Evolutionary conservation across 257 asterid genomes (phyloP).

Genomic region (Lantana camara): DNA sequence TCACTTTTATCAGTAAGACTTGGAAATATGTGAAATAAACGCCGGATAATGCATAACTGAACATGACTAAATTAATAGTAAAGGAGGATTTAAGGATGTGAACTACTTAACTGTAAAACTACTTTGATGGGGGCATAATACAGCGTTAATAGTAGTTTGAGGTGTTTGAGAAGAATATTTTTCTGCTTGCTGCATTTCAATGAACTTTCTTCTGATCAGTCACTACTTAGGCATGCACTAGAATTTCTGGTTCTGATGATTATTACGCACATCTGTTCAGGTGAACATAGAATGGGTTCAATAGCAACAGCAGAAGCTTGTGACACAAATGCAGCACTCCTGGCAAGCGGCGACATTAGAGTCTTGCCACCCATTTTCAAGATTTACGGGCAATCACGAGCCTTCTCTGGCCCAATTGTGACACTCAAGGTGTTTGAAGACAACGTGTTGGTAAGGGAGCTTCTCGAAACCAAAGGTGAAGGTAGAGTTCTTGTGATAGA

Average conservation of each 20-base stretch:
- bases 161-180: neutral
- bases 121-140: neutral
- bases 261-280: slow-evolving; percentile 10
- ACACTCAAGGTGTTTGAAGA: slow-evolving; percentile 84
- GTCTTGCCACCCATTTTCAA: slow-evolving; percentile 80
- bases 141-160: neutral
- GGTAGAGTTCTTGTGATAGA: slow-evolving; percentile 82
- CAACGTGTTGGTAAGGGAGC: slow-evolving; percentile 74
- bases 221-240: neutral
- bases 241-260: neutral
- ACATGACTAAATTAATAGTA: too few relatives aligned
- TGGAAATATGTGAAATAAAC: too few relatives aligned
- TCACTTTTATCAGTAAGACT: too few relatives aligned
- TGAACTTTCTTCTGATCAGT: neutral
- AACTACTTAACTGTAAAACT: neutral
- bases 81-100: neutral
- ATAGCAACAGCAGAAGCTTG: slow-evolving; percentile 84
- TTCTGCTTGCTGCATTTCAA: neutral
- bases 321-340: slow-evolving; percentile 62
- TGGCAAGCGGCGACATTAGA: slow-evolving; percentile 65
- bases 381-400: slow-evolving; percentile 65
- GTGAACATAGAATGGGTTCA: slow-evolving; percentile 59
- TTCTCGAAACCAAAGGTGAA: slow-evolving; percentile 71
- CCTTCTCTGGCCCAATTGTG: slow-evolving; percentile 68
- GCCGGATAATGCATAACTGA: too few relatives aligned